A percentile compares a stretch with the other conserved stretches of the same genome.
Conservation (phyloP, 2,329 filamentous ascomycete species). For the Colletotrichum sublineola region DNA sequence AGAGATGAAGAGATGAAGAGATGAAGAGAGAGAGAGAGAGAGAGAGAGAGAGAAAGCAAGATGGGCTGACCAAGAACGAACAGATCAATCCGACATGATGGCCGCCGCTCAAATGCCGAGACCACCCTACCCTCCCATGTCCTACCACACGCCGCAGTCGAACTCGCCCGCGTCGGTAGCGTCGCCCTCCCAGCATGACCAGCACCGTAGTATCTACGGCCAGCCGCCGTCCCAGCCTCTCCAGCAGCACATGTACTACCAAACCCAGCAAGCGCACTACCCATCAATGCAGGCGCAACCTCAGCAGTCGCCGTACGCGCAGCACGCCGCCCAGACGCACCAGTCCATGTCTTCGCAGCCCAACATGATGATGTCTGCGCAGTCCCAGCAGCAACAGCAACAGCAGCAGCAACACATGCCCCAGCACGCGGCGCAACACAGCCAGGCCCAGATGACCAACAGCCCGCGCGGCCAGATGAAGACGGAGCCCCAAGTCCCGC, state of each 20-base stretch:
- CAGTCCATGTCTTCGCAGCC: slow-evolving; percentile 74
- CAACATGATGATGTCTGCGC: slow-evolving; percentile 75
- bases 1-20: too few species aligned
- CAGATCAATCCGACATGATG: slow-evolving; percentile 76
- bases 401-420: slow-evolving; percentile 45
- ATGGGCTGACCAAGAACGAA: slow-evolving; percentile 5
- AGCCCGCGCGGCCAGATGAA: slow-evolving; percentile 71
- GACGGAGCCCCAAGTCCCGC: slow-evolving; percentile 72
- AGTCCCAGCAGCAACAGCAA: slow-evolving; percentile 58
- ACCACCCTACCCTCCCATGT: slow-evolving; percentile 87
- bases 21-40: too few species aligned
- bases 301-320: slow-evolving; percentile 70
- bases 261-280: slow-evolving; percentile 70
- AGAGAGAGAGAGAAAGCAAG: slow-evolving; percentile 10
- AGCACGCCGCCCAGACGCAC: slow-evolving; percentile 66
- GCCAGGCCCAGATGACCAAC: slow-evolving; percentile 68
- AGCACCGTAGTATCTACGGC: slow-evolving; percentile 88
- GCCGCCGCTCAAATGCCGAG: slow-evolving; percentile 78
- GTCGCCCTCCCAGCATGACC: slow-evolving; percentile 89
- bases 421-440: slow-evolving; percentile 66
- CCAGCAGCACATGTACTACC: slow-evolving; percentile 85
- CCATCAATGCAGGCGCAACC: slow-evolving; percentile 76
- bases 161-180: slow-evolving; percentile 95
- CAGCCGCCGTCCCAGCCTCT: slow-evolving; percentile 84
- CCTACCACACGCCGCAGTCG: slow-evolving; percentile 93